These are phyloP conservation scores for Amphirosellinia nigrospora DNA, from an alignment of 495 filamentous ascomycete species.

Conservation along the genomic window DNA sequence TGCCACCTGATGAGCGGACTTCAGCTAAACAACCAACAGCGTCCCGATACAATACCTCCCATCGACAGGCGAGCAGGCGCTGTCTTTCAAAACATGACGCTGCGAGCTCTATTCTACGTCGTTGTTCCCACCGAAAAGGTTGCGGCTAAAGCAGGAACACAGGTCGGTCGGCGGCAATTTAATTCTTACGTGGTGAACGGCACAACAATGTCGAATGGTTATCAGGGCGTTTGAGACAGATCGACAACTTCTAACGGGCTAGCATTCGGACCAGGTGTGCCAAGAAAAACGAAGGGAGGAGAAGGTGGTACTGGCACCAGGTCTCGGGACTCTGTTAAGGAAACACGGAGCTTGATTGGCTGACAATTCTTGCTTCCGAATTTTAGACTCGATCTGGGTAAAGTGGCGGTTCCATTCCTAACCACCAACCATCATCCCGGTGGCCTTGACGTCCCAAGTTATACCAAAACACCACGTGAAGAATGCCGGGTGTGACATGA, in stretches of 20 bases:
- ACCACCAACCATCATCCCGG: slow-evolving; percentile 13
- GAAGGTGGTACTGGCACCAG: neutral
- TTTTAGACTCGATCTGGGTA: slow-evolving; percentile 8
- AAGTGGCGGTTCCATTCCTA: slow-evolving; percentile 12
- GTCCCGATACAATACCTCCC: neutral
- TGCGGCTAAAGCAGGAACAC: slow-evolving; percentile 17
- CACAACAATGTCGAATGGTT: neutral
- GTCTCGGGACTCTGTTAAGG: slow-evolving; percentile 11
- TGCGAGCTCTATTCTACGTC: neutral
- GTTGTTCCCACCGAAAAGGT: neutral
- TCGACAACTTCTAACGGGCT: slow-evolving; percentile 17
- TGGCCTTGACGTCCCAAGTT: neutral
- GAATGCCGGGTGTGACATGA: slow-evolving; percentile 12
- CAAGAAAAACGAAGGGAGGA: slow-evolving; percentile 18
- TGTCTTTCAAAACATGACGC: slow-evolving; percentile 6
- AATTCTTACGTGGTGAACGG: neutral
- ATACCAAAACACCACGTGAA: slow-evolving; percentile 12
- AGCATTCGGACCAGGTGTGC: slow-evolving; percentile 7
- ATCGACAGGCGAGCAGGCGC: slow-evolving; percentile 4
- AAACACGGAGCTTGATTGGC: slow-evolving; percentile 24
- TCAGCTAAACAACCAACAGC: slow-evolving; percentile 13
- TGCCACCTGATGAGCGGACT: neutral
- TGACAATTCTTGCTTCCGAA: slow-evolving; percentile 15
- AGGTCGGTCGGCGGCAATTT: slow-evolving; percentile 17
- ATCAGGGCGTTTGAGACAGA: slow-evolving; percentile 9